Conservation (phyloP, 31 red algal genomes). For the Porphyra umbilicalis region DNA sequence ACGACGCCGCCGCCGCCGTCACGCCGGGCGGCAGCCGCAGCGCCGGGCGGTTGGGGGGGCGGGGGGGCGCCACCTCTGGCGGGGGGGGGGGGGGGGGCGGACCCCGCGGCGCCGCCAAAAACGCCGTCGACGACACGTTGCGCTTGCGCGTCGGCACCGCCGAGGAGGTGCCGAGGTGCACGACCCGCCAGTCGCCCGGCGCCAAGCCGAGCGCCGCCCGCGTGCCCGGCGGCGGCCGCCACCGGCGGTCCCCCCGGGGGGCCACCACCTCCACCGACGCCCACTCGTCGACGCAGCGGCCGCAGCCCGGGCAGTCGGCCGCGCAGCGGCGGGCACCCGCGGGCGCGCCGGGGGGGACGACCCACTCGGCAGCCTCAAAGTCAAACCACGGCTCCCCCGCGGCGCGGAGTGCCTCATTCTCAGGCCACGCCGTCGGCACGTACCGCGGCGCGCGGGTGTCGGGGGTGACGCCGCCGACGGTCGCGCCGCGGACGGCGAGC, state of each 20-base stretch:
- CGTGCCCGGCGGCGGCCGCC: not conserved
- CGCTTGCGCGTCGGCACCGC: conserved; percentile 61
- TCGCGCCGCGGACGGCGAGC: not conserved
- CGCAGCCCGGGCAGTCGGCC: not conserved
- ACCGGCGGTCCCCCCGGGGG: not conserved
- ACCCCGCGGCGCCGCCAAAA: conserved; percentile 23
- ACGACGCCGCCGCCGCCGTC: not conserved
- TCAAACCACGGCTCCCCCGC: not conserved
- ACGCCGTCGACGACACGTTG: conserved; percentile 74
- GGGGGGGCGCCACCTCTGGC: too few species aligned
- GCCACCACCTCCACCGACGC: not conserved
- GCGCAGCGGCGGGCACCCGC: not conserved
- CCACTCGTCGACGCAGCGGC: not conserved
- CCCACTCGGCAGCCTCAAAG: not conserved
- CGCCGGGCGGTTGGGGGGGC: too few species aligned
- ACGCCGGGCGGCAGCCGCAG: not conserved
- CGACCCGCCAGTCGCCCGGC: conserved; percentile 45
- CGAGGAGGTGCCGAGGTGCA: conserved; percentile 78
- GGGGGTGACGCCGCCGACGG: not conserved
- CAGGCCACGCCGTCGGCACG: not conserved
- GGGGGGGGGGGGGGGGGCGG: not conserved
- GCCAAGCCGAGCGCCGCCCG: conserved; percentile 19
- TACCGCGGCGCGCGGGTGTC: not conserved
- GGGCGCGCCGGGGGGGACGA: not conserved
- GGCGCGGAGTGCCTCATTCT: not conserved